Evolutionary conservation across 2,329 filamentous ascomycete species (phyloP), one percentile per base, ranked within the genome.

Genomic region (Colletotrichum coccodes): DNA sequence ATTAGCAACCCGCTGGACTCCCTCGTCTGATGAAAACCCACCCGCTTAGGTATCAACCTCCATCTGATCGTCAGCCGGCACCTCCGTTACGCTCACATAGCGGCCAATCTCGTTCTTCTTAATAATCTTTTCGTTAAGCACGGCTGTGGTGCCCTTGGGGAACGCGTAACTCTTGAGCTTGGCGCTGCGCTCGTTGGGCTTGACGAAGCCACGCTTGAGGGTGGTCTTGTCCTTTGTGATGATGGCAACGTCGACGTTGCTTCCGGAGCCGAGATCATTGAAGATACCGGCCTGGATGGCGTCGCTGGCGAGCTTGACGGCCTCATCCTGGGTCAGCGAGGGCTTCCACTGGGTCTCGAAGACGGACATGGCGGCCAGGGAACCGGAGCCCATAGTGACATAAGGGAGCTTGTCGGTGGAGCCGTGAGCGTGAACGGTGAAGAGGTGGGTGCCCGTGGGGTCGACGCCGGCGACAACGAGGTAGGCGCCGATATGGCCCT

Each of bases 391-490:
- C 96, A 99, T 99, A 73, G 97, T 99, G 74, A 99, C 97, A 81
- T 99, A 99, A 58, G 96, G 96, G 56, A 99, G 91, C 87, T 98
- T 99, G 85, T 99, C 96, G 71, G 96, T 99, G 77, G 92, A 96
- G 73, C 97, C 96, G 86, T 99, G 97, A 69, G 96, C 96, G 84
- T 99, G 96, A 49, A 99, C 96, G 72, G 97, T 99, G 87, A 97
- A 99, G 71, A 99, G 91, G 76, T 97, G 94, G 52, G 92, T 90
- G 76, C 96, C 96, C 1, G 96, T 99, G 38, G 97, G 95, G 80
- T 99, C 96, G 78, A 97, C 95, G 73, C 96, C 96, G 42, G 96
- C 96, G 67, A 99, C 94, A 73, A 99, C 96, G 67, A 99, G 91
- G 83, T 99, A 99, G 72, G 96, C 96, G 75, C 97, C 96, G 75